A percentile compares a stretch with the other conserved stretches of the same genome.
Evolutionary conservation across 768 basidiomycete genomes (phyloP).

Genomic region (Clitopilus passeckerianus): DNA sequence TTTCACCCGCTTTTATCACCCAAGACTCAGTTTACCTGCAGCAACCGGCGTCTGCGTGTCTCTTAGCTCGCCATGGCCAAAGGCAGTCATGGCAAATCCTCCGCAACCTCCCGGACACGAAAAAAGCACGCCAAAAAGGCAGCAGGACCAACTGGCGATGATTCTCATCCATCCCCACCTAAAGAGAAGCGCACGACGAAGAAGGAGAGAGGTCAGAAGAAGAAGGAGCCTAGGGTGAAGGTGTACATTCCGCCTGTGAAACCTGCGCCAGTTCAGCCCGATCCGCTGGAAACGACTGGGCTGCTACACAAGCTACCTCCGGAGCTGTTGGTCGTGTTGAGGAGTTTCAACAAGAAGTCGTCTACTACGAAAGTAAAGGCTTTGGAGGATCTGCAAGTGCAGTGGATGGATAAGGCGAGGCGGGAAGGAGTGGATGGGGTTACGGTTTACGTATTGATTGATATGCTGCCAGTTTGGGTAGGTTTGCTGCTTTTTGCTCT

Average conservation of each 20-base stretch:
- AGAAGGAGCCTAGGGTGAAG: constrained; percentile 77
- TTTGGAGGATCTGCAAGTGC: constrained; percentile 72
- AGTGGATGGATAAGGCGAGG: constrained; percentile 57
- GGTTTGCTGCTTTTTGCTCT: constrained; percentile 1
- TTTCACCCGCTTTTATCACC: too few relatives aligned
- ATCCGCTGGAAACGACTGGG: constrained; percentile 85
- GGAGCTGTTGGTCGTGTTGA: constrained; percentile 76
- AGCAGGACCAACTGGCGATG: constrained; percentile 23
- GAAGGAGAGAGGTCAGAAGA: constrained; percentile 51
- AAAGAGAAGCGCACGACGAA: constrained; percentile 45
- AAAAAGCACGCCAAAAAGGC: constrained; percentile 91
- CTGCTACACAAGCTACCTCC: constrained; percentile 71
- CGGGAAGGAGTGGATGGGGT: constrained; percentile 36
- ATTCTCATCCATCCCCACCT: constrained; percentile 26
- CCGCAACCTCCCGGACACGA: constrained; percentile 79
- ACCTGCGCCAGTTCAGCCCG: constrained; percentile 65
- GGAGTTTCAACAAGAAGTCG: constrained; percentile 87
- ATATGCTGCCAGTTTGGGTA: constrained; percentile 91
- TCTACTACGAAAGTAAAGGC: constrained; percentile 78
- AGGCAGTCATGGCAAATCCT: constrained; percentile 53
- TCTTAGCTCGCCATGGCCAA: constrained; percentile 27
- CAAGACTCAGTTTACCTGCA: neutral
- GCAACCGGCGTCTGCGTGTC: too few relatives aligned
- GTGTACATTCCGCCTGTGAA: constrained; percentile 84
- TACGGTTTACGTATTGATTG: constrained; percentile 35